Percentiles rank a stretch among this genome's conserved stretches.
Conservation (phyloP, 2,329 filamentous ascomycete genomes). For the Trematosphaeria pertusa region DNA sequence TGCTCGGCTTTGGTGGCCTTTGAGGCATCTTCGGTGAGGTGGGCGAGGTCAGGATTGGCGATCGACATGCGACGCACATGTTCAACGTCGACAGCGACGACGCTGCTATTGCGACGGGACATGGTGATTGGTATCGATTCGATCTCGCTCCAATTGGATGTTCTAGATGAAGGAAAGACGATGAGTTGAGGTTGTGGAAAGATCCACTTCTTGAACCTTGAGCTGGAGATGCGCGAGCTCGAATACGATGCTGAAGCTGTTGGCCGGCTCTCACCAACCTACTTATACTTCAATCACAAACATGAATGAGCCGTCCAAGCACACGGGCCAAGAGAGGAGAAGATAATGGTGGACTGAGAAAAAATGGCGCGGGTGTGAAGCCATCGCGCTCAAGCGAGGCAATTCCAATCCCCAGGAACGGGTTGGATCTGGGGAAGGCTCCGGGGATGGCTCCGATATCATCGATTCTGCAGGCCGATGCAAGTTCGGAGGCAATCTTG, state of each 20-base stretch:
- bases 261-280: not conserved
- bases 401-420: conserved; percentile 3
- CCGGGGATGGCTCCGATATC: not conserved
- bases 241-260: not conserved
- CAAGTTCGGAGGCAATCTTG: not conserved
- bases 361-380: conserved; percentile 30
- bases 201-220: not conserved
- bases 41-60: conserved; percentile 34
- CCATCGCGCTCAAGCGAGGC: not conserved
- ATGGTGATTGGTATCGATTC: conserved; percentile 23
- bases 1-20: conserved; percentile 54
- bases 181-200: not conserved
- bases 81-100: conserved; percentile 40
- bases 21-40: conserved; percentile 39
- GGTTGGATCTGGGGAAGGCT: conserved; percentile 13
- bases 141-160: too few species aligned
- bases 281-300: too few species aligned
- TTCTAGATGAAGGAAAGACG: not conserved
- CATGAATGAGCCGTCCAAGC: conserved; percentile 6
- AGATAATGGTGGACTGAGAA: conserved; percentile 24
- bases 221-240: not conserved
- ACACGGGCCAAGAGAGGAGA: conserved; percentile 24
- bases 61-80: conserved; percentile 38
- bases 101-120: conserved; percentile 42
- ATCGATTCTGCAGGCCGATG: too few species aligned